Base-by-base conservation (phyloP, 352 stramenopile genomes). In the Phytophthora citricola region DNA sequence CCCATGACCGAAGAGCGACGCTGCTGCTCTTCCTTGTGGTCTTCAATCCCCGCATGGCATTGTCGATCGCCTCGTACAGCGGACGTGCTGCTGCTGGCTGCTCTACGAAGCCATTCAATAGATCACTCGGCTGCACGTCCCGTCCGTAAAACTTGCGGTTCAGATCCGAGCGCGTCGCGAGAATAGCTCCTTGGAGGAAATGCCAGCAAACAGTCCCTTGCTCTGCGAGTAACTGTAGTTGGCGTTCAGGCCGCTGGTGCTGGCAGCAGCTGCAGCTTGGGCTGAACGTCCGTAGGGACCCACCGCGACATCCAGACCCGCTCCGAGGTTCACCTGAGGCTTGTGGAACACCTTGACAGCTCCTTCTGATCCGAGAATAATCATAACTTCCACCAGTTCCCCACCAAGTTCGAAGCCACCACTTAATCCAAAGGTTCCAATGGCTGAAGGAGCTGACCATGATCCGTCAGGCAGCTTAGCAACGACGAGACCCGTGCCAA, bases 171-270 rank as follows among this genome's bases (percentile, higher is more conserved):
- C 93, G 77, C 14, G 86, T 81, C 15, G 84, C 74, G 48, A 98
- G 79, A 15, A 97, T 76, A 12, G 89, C 85, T 6, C 91, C 92
- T 58, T 97, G 90, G 44, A 98, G 72, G 87, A 96, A 50, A 97
- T 86, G 7, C 94, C 94, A 0, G 89, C 92, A 71, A 94, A 98
- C 10, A 98, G 66, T n/a, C 94, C 94, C 50, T 97, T 97, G 48
- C 83, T 94, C 15, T 97, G 77, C 48, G 76, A 93, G 66, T 98
- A 98, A 34, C 90, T 97, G 73, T 98, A 98, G 63, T 98, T 97
- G 12, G 90, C 62, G 76, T 94, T 80, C 81, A 90, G 49, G 38
- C 87, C 76, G 52, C 69, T 78, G 17, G 71, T 73, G 55, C 80
- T 89, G 9, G 74, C 75, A 7, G 78, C 83, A 1, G 85, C 92